These are phyloP conservation scores for Diplodia seriata DNA, from an alignment of 2,329 filamentous ascomycete species.

Conservation along the genomic window DNA sequence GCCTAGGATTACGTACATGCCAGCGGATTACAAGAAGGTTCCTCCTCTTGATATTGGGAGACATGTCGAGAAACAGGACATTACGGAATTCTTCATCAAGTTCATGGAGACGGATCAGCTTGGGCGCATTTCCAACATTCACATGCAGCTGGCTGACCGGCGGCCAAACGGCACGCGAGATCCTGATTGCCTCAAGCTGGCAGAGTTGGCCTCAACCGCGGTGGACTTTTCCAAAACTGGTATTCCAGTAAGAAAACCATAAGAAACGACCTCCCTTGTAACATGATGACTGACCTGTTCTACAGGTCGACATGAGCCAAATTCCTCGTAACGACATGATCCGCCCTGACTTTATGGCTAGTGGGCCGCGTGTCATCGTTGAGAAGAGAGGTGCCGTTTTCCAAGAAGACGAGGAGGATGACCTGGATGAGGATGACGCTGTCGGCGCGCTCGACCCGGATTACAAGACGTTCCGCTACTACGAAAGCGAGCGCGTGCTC, in stretches of 20 bases:
- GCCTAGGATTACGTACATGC: slow-evolving; percentile 53
- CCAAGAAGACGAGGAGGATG: slow-evolving; percentile 41
- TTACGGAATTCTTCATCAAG: slow-evolving; percentile 80
- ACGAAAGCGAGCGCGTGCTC: slow-evolving; percentile 71
- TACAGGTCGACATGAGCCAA: slow-evolving; percentile 34
- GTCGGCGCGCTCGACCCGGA: slow-evolving; percentile 35
- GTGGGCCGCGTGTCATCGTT: slow-evolving; percentile 54
- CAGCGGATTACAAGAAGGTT: slow-evolving; percentile 74
- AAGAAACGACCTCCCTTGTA: slow-evolving; percentile 12
- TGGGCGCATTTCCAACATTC: slow-evolving; percentile 51
- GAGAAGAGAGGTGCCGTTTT: slow-evolving; percentile 39
- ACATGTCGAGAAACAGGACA: slow-evolving; percentile 67
- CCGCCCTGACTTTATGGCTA: slow-evolving; percentile 63
- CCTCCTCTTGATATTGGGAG: slow-evolving; percentile 65
- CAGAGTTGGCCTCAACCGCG: slow-evolving; percentile 48
- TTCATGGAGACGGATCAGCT: slow-evolving; percentile 53
- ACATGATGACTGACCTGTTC: neutral
- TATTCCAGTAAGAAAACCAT: slow-evolving; percentile 48
- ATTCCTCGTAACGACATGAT: slow-evolving; percentile 36
- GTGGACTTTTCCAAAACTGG: slow-evolving; percentile 63
- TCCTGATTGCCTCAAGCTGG: slow-evolving; percentile 47
- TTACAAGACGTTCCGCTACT: slow-evolving; percentile 60
- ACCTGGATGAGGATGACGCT: slow-evolving; percentile 46
- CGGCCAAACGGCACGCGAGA: slow-evolving; percentile 42
- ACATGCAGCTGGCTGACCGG: slow-evolving; percentile 52